Evolutionary conservation across 306 rosid genomes (phyloP).

Genomic region (Quercus bicolor): DNA sequence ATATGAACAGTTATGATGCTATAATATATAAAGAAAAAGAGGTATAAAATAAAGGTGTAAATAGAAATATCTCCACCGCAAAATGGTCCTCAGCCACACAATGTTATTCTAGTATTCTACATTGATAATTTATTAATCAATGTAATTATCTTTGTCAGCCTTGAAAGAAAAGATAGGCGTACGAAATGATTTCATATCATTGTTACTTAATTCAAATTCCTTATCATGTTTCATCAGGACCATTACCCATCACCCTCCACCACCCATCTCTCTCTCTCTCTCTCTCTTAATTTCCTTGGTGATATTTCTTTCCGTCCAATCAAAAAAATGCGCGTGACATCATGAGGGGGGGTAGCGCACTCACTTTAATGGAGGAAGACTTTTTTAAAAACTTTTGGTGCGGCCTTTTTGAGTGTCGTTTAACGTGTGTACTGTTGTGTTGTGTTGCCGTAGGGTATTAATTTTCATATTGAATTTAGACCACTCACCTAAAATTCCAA

Average conservation of each 20-base stretch:
- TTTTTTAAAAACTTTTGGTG: not conserved
- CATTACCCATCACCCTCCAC: not conserved
- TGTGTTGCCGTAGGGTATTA: not conserved
- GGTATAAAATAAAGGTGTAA: not conserved
- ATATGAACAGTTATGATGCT: too few relatives aligned
- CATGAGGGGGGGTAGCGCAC: not conserved
- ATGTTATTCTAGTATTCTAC: not conserved
- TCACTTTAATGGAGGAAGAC: not conserved
- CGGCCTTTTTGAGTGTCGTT: not conserved
- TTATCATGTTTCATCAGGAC: not conserved
- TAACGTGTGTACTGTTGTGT: not conserved
- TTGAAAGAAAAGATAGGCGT: constrained; percentile 16
- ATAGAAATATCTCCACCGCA: constrained; percentile 42
- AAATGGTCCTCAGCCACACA: constrained; percentile 33
- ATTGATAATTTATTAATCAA: not conserved
- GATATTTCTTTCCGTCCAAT: not conserved
- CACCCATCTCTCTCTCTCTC: not conserved
- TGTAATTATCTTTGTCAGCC: constrained; percentile 11
- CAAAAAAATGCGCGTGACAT: not conserved
- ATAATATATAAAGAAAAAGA: not conserved
- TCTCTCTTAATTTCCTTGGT: not conserved
- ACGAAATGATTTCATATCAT: not conserved
- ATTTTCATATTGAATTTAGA: not conserved
- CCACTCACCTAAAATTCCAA: not conserved
- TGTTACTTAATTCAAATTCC: not conserved